Percentiles rank a stretch among this genome's conserved stretches.
These are phyloP conservation scores for Tylopilus rubrobrunneus DNA, from an alignment of 768 basidiomycete genomes.

Conservation along the genomic window DNA sequence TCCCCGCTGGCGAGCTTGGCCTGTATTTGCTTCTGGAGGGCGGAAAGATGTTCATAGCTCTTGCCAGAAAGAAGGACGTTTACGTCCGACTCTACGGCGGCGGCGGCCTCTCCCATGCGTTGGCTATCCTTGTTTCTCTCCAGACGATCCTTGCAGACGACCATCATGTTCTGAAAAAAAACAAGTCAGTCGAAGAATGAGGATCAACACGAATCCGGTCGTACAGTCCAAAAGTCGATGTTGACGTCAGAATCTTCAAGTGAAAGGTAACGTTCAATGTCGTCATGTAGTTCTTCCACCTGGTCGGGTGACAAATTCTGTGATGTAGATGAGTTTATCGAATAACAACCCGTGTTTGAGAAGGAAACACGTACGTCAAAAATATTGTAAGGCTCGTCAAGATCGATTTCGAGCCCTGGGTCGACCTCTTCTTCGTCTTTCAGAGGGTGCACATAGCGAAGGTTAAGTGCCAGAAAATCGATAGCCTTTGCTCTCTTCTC, in stretches of 20 bases:
- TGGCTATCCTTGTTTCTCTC: slow-evolving; percentile 66
- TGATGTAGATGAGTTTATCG: slow-evolving; percentile 8
- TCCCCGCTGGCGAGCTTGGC: slow-evolving; percentile 87
- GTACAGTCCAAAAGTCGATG: slow-evolving; percentile 96
- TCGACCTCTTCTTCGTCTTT: slow-evolving; percentile 79
- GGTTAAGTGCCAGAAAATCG: slow-evolving; percentile 93
- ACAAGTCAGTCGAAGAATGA: slow-evolving; percentile 2
- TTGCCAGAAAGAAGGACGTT: slow-evolving; percentile 78
- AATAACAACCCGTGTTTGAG: neutral
- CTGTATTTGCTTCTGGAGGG: slow-evolving; percentile 83
- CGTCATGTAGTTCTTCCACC: slow-evolving; percentile 89
- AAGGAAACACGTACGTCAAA: slow-evolving; percentile 65
- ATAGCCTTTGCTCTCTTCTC: slow-evolving; percentile 99
- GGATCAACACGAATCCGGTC: slow-evolving; percentile 17
- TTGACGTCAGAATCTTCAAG: slow-evolving; percentile 82
- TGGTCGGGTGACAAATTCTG: slow-evolving; percentile 85
- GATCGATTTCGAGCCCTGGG: slow-evolving; percentile 91
- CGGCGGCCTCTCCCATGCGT: slow-evolving; percentile 63
- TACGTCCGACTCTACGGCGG: slow-evolving; percentile 83
- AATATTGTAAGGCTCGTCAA: slow-evolving; percentile 98
- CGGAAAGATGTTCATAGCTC: slow-evolving; percentile 76
- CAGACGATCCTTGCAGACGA: slow-evolving; percentile 87
- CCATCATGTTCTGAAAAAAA: slow-evolving; percentile 82
- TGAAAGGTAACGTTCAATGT: slow-evolving; percentile 87
- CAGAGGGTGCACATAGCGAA: slow-evolving; percentile 82